phyloP scores from a whole-genome alignment of 208 protist genomes.

The Leishmania tropica region DNA sequence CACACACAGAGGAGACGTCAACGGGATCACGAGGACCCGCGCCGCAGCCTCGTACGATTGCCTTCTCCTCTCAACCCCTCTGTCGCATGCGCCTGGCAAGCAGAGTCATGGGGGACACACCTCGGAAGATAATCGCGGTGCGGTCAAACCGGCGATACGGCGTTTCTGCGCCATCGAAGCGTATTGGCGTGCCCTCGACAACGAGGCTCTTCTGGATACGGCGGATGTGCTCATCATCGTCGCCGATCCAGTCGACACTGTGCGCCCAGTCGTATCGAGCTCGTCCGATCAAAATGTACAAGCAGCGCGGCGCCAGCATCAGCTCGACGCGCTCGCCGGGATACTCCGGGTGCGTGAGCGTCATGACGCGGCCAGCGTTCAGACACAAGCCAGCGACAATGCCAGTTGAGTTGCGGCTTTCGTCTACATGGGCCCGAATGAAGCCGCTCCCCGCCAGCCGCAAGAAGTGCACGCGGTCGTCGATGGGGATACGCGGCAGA shows the following conservation, averaged over 20 bases:
- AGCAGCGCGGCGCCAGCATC: slow-evolving; percentile 73
- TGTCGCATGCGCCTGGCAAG: slow-evolving; percentile 45
- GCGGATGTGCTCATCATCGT: slow-evolving; percentile 78
- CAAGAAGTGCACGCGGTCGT: slow-evolving; percentile 86
- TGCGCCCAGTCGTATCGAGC: slow-evolving; percentile 87
- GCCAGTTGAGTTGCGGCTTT: slow-evolving; percentile 83
- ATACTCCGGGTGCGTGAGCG: slow-evolving; percentile 72
- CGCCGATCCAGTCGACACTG: slow-evolving; percentile 76
- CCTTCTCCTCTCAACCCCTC: not conserved
- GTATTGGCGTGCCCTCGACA: slow-evolving; percentile 60
- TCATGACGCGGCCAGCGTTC: slow-evolving; percentile 77
- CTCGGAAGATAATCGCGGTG: slow-evolving; percentile 81
- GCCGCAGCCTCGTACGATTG: not conserved
- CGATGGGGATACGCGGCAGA: slow-evolving; percentile 71
- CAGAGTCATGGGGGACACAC: slow-evolving; percentile 80
- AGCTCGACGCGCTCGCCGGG: slow-evolving; percentile 71
- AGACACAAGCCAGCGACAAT: slow-evolving; percentile 80
- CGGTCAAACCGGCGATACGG: slow-evolving; percentile 55
- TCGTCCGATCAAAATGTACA: slow-evolving; percentile 73
- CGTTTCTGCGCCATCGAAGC: slow-evolving; percentile 67
- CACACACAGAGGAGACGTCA: not conserved
- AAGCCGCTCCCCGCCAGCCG: slow-evolving; percentile 78
- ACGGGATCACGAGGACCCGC: not conserved
- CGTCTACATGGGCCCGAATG: slow-evolving; percentile 80
- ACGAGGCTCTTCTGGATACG: slow-evolving; percentile 57